Evolutionary conservation across 2,329 filamentous ascomycete species (phyloP), one percentile per base, ranked within the genome.

Genomic region (Drechmeria coniospora): DNA sequence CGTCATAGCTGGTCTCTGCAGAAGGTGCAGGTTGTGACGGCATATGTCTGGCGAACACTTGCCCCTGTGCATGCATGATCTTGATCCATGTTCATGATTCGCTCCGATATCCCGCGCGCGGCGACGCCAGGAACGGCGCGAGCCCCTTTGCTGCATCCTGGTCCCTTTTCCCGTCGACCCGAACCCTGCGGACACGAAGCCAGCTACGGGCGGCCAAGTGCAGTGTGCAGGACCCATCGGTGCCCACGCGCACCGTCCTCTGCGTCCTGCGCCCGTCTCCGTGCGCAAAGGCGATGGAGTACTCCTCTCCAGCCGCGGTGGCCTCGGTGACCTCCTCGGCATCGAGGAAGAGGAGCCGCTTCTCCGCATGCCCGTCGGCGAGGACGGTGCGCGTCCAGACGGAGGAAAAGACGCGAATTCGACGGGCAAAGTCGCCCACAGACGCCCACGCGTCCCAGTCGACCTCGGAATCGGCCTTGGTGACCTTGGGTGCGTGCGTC

Each of bases 401-500:
- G 4, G 69, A 56, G 0, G 74, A 74, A 10, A 87, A 54, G 1
- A 76, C 73, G 7, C 65, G 61, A 27, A 68, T 56, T 5, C 68
- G 61, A 5, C 65, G 58, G 5, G 55, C 45, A 11, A 86, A 62
- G 1, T 69, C 61, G 3, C 57, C 50, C n/a, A 61, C 53, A 1
- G 55, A 54, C 1, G 54, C 54, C 61, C 69, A 71, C 4, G 37
- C 25, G 1, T 23, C 24, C 64, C 76, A 82, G 34, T 74, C 53
- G 6, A 92, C 52, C 32, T 71, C 65, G 2, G 60, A 56, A 40
- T 87, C 72, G 5, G 61, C 52, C 30, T 75, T 67, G 1, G 54
- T 68, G 33, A 93, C 69, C 46, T 93, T 93, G 1, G 71, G 68
- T 1, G 87, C 87, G 42, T 77, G 66, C 15, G 30, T 31, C 3